These are phyloP conservation scores for Galerina sulciceps DNA, from an alignment of 768 basidiomycete genomes.

Conservation along the genomic window DNA sequence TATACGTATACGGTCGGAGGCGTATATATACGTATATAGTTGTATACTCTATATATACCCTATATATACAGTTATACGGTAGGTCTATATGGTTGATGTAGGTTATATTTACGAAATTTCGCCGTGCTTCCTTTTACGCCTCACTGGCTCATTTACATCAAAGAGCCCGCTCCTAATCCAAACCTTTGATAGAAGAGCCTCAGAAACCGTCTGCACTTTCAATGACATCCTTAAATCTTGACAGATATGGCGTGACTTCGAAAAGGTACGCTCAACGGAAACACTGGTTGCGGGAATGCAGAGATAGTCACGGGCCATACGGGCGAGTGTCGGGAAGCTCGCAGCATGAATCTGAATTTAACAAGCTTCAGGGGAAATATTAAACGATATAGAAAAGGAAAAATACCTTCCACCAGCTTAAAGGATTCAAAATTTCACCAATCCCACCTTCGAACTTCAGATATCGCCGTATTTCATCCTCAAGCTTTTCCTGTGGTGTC, in stretches of 20 bases:
- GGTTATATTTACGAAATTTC: too few species aligned
- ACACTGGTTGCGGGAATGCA: slow-evolving; percentile 36
- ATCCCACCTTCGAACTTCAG: slow-evolving; percentile 18
- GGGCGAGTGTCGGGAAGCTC: slow-evolving; percentile 28
- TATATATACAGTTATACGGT: too few species aligned
- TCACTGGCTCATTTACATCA: too few species aligned
- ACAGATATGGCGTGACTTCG: slow-evolving; percentile 32
- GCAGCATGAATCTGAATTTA: slow-evolving; percentile 22
- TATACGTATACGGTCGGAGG: too few species aligned
- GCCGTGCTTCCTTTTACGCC: too few species aligned
- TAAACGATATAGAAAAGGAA: slow-evolving; percentile 3
- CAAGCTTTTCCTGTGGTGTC: slow-evolving; percentile 7
- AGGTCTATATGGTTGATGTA: too few species aligned
- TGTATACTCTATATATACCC: too few species aligned
- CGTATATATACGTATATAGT: too few species aligned
- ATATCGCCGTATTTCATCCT: slow-evolving; percentile 22
- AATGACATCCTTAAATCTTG: slow-evolving; percentile 28
- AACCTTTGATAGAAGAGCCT: slow-evolving; percentile 29
- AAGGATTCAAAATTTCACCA: slow-evolving; percentile 19
- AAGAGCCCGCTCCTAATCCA: slow-evolving; percentile 31
- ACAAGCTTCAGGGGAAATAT: not conserved
- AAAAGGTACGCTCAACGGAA: slow-evolving; percentile 35
- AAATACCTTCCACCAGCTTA: slow-evolving; percentile 36
- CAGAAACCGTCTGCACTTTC: slow-evolving; percentile 29
- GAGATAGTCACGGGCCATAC: slow-evolving; percentile 33